These are phyloP conservation scores for Linum tenue DNA, from an alignment of 345 rosid species.

Conservation along the genomic window DNA sequence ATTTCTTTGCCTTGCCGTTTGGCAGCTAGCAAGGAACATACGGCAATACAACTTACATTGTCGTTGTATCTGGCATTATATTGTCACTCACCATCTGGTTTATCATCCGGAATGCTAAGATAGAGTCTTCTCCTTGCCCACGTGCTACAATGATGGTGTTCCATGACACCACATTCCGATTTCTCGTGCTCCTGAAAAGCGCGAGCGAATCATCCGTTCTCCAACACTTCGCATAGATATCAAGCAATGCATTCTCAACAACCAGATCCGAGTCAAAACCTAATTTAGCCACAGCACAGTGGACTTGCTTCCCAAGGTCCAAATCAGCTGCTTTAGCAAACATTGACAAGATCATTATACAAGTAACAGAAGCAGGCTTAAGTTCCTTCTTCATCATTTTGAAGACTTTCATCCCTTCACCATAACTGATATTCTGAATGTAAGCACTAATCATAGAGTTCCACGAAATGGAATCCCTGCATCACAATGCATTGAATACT, in stretches of 20 bases:
- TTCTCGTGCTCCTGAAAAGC: conserved; percentile 37
- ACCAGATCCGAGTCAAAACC: conserved; percentile 34
- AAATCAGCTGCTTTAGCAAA: conserved; percentile 28
- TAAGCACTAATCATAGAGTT: conserved; percentile 48
- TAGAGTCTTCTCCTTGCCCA: conserved; percentile 39
- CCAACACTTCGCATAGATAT: conserved; percentile 54
- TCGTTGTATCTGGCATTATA: conserved; percentile 35
- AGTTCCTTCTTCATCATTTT: conserved; percentile 29
- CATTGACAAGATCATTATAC: conserved; percentile 34
- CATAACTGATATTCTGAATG: conserved; percentile 25
- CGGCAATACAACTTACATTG: conserved; percentile 47
- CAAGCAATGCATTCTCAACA: conserved; percentile 46
- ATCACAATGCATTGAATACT: conserved; percentile 37
- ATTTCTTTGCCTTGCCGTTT: conserved; percentile 55
- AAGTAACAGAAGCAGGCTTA: conserved; percentile 44
- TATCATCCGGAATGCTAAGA: conserved; percentile 35
- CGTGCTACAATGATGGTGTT: conserved; percentile 50
- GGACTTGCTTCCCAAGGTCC: conserved; percentile 36
- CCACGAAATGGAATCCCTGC: conserved; percentile 51
- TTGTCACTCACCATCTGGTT: conserved; percentile 33
- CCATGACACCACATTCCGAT: conserved; percentile 49
- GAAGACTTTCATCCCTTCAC: conserved; percentile 41
- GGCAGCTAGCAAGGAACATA: conserved; percentile 47
- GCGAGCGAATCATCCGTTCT: conserved; percentile 29
- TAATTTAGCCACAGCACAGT: conserved; percentile 35